Percentiles rank a stretch among this genome's conserved stretches.
Conservation (phyloP, 2,329 filamentous ascomycete genomes). For the Xylaria digitata region DNA sequence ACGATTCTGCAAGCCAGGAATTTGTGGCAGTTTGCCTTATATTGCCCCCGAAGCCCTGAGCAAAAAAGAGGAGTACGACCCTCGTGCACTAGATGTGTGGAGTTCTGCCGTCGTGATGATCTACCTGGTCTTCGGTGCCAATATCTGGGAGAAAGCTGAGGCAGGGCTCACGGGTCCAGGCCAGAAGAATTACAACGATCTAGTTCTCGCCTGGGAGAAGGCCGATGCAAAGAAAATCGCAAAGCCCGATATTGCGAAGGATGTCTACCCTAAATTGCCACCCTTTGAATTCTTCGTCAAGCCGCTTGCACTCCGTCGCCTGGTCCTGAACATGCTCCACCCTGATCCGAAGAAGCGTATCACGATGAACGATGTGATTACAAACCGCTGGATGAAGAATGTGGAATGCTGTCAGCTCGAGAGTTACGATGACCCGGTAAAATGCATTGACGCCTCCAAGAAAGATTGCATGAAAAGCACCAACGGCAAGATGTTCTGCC, state of each 20-base stretch:
- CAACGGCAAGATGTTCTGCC: slow-evolving; percentile 66
- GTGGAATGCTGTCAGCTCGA: slow-evolving; percentile 85
- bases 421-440: slow-evolving; percentile 70
- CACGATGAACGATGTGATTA: slow-evolving; percentile 74
- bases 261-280: slow-evolving; percentile 72
- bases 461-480: slow-evolving; percentile 58
- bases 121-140: slow-evolving; percentile 76
- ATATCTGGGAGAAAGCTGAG: slow-evolving; percentile 79
- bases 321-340: slow-evolving; percentile 85
- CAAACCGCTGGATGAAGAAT: slow-evolving; percentile 76
- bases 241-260: slow-evolving; percentile 56
- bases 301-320: slow-evolving; percentile 73
- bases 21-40: slow-evolving; percentile 87
- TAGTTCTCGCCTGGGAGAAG: slow-evolving; percentile 74
- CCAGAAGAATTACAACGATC: slow-evolving; percentile 70
- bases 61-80: slow-evolving; percentile 74
- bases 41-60: slow-evolving; percentile 86
- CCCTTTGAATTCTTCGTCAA: slow-evolving; percentile 74
- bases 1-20: slow-evolving; percentile 79
- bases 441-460: slow-evolving; percentile 71
- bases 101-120: slow-evolving; percentile 86
- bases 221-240: slow-evolving; percentile 68
- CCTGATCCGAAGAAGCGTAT: slow-evolving; percentile 78
- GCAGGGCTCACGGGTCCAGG: slow-evolving; percentile 45
- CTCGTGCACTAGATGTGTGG: slow-evolving; percentile 86